These are phyloP conservation scores for Epichloe amarillans DNA, from an alignment of 2,329 filamentous ascomycete genomes.

Conservation along the genomic window DNA sequence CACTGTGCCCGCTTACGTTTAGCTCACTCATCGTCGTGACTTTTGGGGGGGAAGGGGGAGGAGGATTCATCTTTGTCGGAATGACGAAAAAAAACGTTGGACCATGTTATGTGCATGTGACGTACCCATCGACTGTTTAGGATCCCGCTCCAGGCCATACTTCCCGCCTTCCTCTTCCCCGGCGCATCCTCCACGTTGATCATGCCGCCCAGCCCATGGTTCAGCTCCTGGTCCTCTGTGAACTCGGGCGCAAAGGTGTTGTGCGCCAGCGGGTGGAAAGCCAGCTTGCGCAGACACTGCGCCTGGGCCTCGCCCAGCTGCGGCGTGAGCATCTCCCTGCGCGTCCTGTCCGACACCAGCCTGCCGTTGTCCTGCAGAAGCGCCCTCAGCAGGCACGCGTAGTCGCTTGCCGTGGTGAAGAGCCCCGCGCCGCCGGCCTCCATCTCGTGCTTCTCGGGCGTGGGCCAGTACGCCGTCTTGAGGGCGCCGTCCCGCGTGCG, in stretches of 20 bases:
- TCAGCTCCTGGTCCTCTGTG: conserved; percentile 17
- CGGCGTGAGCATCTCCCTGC: conserved; percentile 24
- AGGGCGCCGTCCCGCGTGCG: conserved; percentile 12
- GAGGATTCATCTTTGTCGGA: not conserved
- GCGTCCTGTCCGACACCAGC: conserved; percentile 18
- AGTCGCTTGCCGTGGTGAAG: conserved; percentile 28
- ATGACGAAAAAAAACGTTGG: not conserved
- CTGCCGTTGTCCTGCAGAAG: conserved; percentile 17
- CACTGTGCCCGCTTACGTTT: conserved; percentile 13
- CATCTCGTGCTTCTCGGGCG: conserved; percentile 18
- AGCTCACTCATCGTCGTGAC: not conserved
- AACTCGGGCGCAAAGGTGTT: conserved; percentile 24
- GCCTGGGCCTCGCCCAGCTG: conserved; percentile 23
- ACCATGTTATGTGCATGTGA: not conserved
- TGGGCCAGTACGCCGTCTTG: conserved; percentile 7
- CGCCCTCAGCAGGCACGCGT: conserved; percentile 21
- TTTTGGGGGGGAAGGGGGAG: not conserved
- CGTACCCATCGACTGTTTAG: conserved; percentile 29
- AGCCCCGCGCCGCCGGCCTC: conserved; percentile 31
- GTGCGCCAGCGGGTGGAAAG: conserved; percentile 11
- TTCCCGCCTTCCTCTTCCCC: conserved; percentile 27
- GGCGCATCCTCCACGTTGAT: conserved; percentile 26
- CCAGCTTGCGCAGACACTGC: conserved; percentile 8
- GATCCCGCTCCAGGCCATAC: conserved; percentile 31
- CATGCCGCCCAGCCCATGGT: conserved; percentile 25